Percentiles rank a stretch among this genome's conserved stretches.
Conservation (phyloP, 164 flowering plant genomes). For the Vitis rotundifolia region DNA sequence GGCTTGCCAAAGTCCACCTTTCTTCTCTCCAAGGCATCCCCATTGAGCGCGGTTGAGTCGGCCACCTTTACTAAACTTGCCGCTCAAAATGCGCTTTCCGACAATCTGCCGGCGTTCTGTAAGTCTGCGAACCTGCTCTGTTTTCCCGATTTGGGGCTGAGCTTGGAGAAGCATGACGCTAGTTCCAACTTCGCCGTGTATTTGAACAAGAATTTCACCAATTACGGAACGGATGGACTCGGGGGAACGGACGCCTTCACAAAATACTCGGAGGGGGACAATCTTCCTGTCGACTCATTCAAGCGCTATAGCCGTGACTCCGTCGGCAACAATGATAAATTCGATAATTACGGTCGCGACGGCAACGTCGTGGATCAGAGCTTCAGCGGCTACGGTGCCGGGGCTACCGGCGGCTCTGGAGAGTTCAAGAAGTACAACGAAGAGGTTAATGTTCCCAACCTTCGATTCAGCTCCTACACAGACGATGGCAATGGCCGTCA, state of each 20-base stretch:
- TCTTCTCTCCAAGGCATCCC: conserved; percentile 72
- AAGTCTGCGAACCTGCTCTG: conserved; percentile 73
- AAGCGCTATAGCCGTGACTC: conserved; percentile 43
- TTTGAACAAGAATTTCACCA: conserved; percentile 62
- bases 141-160: conserved; percentile 55
- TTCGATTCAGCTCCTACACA: conserved; percentile 40
- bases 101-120: conserved; percentile 63
- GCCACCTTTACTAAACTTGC: conserved; percentile 63
- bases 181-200: conserved; percentile 49
- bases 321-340: conserved; percentile 28
- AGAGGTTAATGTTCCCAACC: conserved; percentile 41
- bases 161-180: conserved; percentile 44
- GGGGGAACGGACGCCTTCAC: conserved; percentile 35
- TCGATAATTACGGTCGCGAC: conserved; percentile 25
- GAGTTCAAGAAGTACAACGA: conserved; percentile 40
- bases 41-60: conserved; percentile 51
- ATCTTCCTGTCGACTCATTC: conserved; percentile 35
- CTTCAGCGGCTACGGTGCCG: conserved; percentile 38
- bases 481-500: conserved; percentile 20
- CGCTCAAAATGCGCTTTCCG: conserved; percentile 42
- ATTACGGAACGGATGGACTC: conserved; percentile 40
- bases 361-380: conserved; percentile 44
- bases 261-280: conserved; percentile 33
- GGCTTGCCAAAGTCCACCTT: conserved; percentile 48
- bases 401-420: conserved; percentile 48